These are phyloP conservation scores for Cladosporium phlei DNA, from an alignment of 2,329 filamentous ascomycete species.

Conservation along the genomic window DNA sequence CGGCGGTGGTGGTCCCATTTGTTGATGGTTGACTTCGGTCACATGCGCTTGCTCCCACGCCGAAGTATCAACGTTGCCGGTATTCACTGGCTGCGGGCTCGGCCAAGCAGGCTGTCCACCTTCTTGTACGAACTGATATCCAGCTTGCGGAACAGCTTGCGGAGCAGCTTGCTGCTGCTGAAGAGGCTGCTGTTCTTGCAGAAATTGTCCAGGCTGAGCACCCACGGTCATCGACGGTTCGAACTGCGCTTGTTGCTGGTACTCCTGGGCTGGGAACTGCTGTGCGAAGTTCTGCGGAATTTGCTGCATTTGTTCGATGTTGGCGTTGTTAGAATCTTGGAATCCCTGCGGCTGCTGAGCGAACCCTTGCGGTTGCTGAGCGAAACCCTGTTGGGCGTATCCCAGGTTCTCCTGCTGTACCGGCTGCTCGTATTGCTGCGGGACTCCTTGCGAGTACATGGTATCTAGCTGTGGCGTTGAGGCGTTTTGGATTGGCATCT, in stretches of 20 bases:
- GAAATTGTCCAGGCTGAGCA: background rate
- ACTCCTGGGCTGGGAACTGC: background rate
- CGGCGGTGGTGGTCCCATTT: too few relatives aligned
- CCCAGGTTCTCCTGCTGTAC: too few relatives aligned
- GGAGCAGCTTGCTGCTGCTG: background rate
- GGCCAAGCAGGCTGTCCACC: background rate
- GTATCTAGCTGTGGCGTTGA: too few relatives aligned
- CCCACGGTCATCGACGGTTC: background rate
- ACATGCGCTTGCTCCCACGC: background rate
- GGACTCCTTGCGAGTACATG: too few relatives aligned
- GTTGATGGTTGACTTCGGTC: background rate
- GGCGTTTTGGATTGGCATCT: too few relatives aligned
- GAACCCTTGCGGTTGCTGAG: background rate
- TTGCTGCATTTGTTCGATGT: background rate
- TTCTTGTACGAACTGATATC: too few relatives aligned
- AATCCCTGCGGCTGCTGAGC: background rate
- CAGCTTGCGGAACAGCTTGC: background rate
- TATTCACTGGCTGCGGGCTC: too few relatives aligned
- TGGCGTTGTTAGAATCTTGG: background rate
- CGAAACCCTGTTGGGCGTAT: background rate
- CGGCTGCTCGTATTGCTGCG: too few relatives aligned
- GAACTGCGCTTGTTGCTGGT: background rate
- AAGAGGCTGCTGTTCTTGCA: background rate
- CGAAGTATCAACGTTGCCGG: background rate
- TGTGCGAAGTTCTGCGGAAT: background rate